A percentile compares a stretch with the other conserved stretches of the same genome.
phyloP scores from a whole-genome alignment of 1,284 basidiomycete species.

The Rhodotorula sp. region DNA sequence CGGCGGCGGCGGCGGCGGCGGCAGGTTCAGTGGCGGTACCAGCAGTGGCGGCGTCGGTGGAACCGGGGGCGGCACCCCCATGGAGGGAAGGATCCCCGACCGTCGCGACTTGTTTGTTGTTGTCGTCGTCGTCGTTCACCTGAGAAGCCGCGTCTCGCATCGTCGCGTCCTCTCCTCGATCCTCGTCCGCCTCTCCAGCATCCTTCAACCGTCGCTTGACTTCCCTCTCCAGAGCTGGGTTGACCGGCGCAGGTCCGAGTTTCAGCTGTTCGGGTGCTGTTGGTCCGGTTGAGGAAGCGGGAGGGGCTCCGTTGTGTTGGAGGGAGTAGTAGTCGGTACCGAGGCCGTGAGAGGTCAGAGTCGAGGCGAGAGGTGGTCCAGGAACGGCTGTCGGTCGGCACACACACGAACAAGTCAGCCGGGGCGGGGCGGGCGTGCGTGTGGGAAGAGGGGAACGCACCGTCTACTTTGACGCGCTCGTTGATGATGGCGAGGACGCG shows the following conservation, averaged over 20 bases:
- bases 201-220: constrained; percentile 64
- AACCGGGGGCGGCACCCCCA: background rate
- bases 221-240: constrained; percentile 74
- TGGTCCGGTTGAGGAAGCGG: constrained; percentile 7
- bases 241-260: constrained; percentile 72
- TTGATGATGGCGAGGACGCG: constrained; percentile 92
- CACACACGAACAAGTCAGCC: background rate
- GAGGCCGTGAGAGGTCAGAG: constrained; percentile 25
- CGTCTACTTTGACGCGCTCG: constrained; percentile 85
- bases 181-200: constrained; percentile 47
- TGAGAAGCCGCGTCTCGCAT: constrained; percentile 13
- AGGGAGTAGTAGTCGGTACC: constrained; percentile 25
- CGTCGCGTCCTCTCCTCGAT: constrained; percentile 49
- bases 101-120: background rate
- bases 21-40: constrained; percentile 11
- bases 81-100: background rate
- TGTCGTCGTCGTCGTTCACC: background rate
- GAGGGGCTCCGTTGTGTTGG: constrained; percentile 12
- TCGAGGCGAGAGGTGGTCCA: constrained; percentile 31
- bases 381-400: constrained; percentile 24
- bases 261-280: constrained; percentile 56
- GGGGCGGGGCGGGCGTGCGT: background rate
- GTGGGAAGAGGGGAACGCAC: constrained; percentile 53
- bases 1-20: no score
- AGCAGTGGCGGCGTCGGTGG: background rate